These are phyloP conservation scores for Venturia effusa DNA, from an alignment of 2,329 filamentous ascomycete genomes.

Conservation along the genomic window DNA sequence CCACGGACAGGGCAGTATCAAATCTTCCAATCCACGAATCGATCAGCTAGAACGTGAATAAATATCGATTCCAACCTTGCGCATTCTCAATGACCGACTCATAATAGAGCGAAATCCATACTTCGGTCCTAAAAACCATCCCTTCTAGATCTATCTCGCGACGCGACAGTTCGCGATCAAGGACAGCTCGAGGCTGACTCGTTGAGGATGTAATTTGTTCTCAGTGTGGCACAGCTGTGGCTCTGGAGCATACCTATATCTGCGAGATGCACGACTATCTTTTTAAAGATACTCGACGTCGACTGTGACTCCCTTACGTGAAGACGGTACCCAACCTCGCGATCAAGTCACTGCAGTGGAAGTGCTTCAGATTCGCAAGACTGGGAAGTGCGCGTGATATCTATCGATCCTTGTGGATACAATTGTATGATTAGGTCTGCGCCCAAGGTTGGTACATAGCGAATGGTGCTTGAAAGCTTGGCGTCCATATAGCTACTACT, in stretches of 20 bases:
- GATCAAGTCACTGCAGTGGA: neutral
- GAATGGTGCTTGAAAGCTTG: no score
- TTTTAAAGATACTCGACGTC: neutral
- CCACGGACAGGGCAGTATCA: no score
- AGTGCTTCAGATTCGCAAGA: neutral
- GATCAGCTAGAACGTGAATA: no score
- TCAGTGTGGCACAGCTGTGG: no score
- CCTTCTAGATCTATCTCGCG: no score
- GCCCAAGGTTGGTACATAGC: neutral
- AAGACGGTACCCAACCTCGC: neutral
- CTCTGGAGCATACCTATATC: no score
- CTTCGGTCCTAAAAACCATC: no score
- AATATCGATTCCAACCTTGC: neutral
- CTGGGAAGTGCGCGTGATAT: neutral
- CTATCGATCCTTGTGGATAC: neutral
- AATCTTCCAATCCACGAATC: no score
- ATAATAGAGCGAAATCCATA: neutral
- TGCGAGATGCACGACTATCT: neutral
- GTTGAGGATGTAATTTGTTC: no score
- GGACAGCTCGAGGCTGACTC: neutral
- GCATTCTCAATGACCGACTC: neutral
- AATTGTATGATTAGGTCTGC: neutral
- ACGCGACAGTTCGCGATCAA: no score
- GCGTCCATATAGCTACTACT: neutral
- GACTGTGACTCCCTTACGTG: neutral